Base-by-base conservation (phyloP, 306 rosid genomes). In the Ormosia emarginata region DNA sequence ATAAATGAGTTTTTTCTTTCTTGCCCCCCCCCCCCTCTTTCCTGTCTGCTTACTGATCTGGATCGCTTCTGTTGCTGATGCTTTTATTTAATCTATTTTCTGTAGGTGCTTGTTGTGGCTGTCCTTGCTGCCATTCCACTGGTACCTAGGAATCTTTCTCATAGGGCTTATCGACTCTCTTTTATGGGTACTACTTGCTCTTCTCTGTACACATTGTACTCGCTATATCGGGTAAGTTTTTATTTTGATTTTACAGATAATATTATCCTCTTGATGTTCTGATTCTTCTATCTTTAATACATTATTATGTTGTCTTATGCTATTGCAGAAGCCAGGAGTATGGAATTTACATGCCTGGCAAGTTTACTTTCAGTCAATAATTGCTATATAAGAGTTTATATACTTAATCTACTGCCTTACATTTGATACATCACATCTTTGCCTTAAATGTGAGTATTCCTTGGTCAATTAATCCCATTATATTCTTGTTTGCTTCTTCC, bases 321-420 rank as follows among this genome's bases (percentile, higher is more conserved):
- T 55, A 15, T 84, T 85, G 80, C 92, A 96, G 99, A 92, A 84
- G 87, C 99, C 99, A 4, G 91, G 97, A 78, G 97, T 88, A 29
- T 96, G 97, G 98, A 96, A 91, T 91, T 36, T 92, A 78, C 99
- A 91, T 78, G 94, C 94, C 40, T 76, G 93, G 91, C 97, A 93
- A 90, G 88, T 74, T 77, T 96, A 96, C 89, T 92, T 96, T 78
- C 98, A 92, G 82, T 69, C 92, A 33, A 83, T 96, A 66, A 71
- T 90, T 80, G 90, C 71, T 17, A 67, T 97, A 52, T 93, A 92
- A 81, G 98, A 96, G 88, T 93, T 96, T 84, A 91, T 96, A 84
- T 89, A 83, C 93, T 90, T 92, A 82, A 79, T 90, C 67, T 96
- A 92, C 92, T 90, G 98, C 81, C 82, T 96, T 79, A 82, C 87